Evolutionary conservation across 2,329 filamentous ascomycete genomes (phyloP).

Genomic region (Byssochlamys sp.): DNA sequence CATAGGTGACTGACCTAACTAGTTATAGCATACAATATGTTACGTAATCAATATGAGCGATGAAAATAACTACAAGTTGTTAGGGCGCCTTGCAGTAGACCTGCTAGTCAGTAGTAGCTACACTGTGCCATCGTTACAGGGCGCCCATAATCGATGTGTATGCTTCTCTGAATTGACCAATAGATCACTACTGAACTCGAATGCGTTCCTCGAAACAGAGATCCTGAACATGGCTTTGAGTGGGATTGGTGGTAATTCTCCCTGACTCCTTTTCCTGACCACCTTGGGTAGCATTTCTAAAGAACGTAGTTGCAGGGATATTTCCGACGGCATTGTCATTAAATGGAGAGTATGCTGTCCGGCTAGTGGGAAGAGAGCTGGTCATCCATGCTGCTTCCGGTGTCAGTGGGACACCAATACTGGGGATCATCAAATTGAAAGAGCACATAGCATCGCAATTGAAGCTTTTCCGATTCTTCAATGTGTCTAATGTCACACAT

Average conservation of each 20-base stretch:
- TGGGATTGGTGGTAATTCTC: neutral
- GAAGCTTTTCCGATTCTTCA: conserved; percentile 24
- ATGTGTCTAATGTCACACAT: conserved; percentile 1
- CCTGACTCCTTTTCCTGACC: neutral
- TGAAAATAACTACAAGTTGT: neutral
- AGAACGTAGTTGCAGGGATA: neutral
- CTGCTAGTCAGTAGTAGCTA: neutral
- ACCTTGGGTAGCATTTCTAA: neutral
- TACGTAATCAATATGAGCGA: neutral
- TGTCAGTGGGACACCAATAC: conserved; percentile 20
- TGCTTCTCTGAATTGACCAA: neutral
- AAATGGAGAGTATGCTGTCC: conserved; percentile 8
- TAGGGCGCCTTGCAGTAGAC: neutral
- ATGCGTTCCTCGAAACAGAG: neutral
- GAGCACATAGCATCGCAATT: conserved; percentile 14
- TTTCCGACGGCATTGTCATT: conserved; percentile 15
- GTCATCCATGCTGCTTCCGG: conserved; percentile 21
- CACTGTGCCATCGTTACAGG: neutral
- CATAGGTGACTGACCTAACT: neutral
- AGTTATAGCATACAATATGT: neutral
- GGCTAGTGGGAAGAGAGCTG: conserved; percentile 18
- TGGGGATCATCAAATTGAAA: conserved; percentile 23
- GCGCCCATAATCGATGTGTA: neutral
- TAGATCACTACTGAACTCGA: neutral
- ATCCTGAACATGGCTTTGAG: neutral